Evolutionary conservation across 106 monocot genomes (phyloP).

Genomic region (Acanthochlamys bracteata): DNA sequence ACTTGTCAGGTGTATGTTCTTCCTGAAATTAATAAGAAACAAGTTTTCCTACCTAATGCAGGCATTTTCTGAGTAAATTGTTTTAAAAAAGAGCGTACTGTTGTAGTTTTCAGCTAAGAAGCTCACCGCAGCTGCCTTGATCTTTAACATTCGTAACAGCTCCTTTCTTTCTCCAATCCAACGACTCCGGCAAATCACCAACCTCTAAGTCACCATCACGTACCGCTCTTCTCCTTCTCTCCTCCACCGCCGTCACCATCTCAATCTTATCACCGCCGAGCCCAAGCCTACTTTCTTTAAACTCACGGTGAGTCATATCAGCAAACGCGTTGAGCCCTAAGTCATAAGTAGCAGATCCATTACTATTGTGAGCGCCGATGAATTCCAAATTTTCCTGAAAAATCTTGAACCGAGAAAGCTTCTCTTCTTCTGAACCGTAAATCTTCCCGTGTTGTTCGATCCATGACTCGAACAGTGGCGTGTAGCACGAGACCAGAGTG

Average conservation of each 20-base stretch:
- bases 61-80: too few relatives aligned
- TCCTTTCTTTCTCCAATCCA: conserved; percentile 89
- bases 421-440: conserved; percentile 57
- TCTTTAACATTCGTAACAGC: conserved; percentile 84
- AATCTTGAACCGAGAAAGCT: conserved; percentile 30
- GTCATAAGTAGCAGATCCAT: conserved; percentile 3
- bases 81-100: too few relatives aligned
- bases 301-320: conserved; percentile 63
- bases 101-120: not conserved
- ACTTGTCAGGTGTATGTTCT: too few relatives aligned
- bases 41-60: too few relatives aligned
- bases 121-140: conserved; percentile 84
- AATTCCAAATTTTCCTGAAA: conserved; percentile 61
- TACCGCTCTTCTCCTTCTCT: conserved; percentile 7
- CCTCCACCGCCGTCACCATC: conserved; percentile 1
- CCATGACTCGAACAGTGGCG: conserved; percentile 54
- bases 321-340: conserved; percentile 57
- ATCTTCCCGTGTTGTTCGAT: conserved; percentile 24
- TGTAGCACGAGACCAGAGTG: conserved; percentile 9
- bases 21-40: too few relatives aligned
- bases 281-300: conserved; percentile 46
- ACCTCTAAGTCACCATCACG: conserved; percentile 11
- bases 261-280: conserved; percentile 8
- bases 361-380: conserved; percentile 38
- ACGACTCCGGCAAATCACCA: conserved; percentile 35